These are phyloP conservation scores for Aspergillus neotritici DNA, from an alignment of 2,329 filamentous ascomycete species.

Conservation along the genomic window DNA sequence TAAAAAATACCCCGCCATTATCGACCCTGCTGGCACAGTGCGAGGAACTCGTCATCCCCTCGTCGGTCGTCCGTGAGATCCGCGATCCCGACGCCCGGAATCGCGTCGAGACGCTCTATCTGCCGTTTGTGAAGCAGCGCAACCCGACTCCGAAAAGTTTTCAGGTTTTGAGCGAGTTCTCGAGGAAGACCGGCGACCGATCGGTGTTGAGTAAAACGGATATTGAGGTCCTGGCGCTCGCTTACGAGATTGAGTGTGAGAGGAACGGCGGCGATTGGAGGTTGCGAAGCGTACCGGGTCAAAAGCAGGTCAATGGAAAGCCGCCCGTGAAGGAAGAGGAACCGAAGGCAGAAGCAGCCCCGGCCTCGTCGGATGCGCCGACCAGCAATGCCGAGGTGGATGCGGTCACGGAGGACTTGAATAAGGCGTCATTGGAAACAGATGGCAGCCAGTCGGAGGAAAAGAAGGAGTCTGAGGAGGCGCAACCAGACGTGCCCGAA, in stretches of 20 bases:
- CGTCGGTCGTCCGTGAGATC: conserved; percentile 81
- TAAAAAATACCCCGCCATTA: conserved; percentile 83
- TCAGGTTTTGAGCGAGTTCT: conserved; percentile 75
- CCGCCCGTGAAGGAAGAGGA: conserved; percentile 47
- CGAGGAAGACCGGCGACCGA: conserved; percentile 81
- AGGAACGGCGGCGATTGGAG: conserved; percentile 85
- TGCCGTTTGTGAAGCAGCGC: conserved; percentile 76
- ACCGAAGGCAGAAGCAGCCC: conserved; percentile 19
- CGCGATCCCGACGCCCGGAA: conserved; percentile 73
- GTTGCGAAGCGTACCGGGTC: conserved; percentile 68
- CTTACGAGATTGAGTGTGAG: conserved; percentile 93
- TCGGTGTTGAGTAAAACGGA: conserved; percentile 83
- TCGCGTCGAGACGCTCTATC: conserved; percentile 74
- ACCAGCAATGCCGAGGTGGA: conserved; percentile 21
- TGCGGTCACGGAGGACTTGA: conserved; percentile 24
- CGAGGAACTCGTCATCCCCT: conserved; percentile 73
- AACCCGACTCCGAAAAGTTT: conserved; percentile 70
- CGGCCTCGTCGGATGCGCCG: conserved; percentile 25
- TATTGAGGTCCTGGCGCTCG: conserved; percentile 80
- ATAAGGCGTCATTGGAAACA: conserved; percentile 24
- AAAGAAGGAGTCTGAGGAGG: conserved; percentile 12
- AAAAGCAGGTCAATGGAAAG: conserved; percentile 69
- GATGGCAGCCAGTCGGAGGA: conserved; percentile 13
- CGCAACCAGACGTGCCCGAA: conserved; percentile 21
- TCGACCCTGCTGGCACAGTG: conserved; percentile 75